Evolutionary conservation across 306 rosid species (phyloP).

Genomic region (Glycine soja): DNA sequence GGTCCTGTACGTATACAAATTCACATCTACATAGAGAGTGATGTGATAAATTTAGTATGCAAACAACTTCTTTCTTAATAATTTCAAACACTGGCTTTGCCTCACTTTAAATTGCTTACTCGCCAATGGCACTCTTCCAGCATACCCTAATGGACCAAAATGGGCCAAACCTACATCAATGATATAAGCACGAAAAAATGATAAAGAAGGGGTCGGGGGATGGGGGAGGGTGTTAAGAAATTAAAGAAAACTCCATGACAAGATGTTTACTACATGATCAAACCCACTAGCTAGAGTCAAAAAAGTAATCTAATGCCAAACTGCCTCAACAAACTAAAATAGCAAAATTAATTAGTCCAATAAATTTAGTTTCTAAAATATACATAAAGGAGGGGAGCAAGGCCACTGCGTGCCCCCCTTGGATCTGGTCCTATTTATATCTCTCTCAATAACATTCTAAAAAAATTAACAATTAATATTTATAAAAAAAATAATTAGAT

Average conservation of each 20-base stretch:
- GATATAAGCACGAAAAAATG: conserved; percentile 6
- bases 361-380: no score
- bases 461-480: no score
- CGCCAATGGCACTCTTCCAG: not conserved
- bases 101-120: not conserved
- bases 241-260: not conserved
- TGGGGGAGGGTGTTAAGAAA: not conserved
- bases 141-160: not conserved
- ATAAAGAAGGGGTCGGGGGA: not conserved
- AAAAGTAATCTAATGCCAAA: not conserved
- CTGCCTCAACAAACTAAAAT: not conserved
- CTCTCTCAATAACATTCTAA: no score
- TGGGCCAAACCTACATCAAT: not conserved
- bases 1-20: not conserved
- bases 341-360: not conserved
- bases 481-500: no score
- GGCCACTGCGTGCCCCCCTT: no score
- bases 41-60: not conserved
- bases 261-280: not conserved
- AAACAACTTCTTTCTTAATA: not conserved
- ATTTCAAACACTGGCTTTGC: not conserved
- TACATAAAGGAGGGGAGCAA: no score
- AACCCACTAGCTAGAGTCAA: not conserved
- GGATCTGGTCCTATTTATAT: no score
- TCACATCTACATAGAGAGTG: conserved; percentile 4